These are phyloP conservation scores for Cajanus cajan DNA, from an alignment of 306 rosid genomes.

Conservation along the genomic window DNA sequence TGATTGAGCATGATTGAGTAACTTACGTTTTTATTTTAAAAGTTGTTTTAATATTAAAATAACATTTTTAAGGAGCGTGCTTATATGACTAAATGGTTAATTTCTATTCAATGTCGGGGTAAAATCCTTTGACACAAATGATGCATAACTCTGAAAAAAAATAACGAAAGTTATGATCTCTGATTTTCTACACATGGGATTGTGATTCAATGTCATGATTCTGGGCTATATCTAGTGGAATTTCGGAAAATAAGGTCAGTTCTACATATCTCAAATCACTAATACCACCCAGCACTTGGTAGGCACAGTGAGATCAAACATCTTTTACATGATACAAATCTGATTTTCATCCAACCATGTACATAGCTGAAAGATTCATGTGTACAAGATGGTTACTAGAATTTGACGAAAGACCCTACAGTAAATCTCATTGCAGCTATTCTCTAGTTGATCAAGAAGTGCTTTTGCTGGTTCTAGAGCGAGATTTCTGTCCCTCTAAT, in stretches of 20 bases:
- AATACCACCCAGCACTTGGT: neutral
- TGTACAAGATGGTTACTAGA: conserved; percentile 38
- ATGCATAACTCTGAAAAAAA: neutral
- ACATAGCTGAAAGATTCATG: conserved; percentile 24
- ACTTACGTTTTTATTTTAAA: too few species aligned
- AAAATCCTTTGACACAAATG: neutral
- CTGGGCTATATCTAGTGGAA: neutral
- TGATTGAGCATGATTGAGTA: neutral
- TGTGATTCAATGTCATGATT: neutral
- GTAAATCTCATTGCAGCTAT: conserved; percentile 11
- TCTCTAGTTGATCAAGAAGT: conserved; percentile 26
- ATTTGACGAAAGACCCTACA: conserved; percentile 9
- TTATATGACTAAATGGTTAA: neutral
- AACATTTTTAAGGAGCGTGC: neutral
- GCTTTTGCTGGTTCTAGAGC: conserved; percentile 36
- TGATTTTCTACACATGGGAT: neutral
- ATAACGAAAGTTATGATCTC: neutral
- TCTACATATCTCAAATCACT: neutral
- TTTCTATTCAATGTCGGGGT: neutral
- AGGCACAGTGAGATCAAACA: neutral
- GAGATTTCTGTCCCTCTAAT: conserved; percentile 53
- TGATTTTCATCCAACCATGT: conserved; percentile 4
- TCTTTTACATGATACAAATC: conserved; percentile 2
- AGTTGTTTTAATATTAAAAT: neutral
- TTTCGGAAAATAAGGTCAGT: neutral